Evolutionary conservation across 1,139 yeast species (phyloP), one percentile per base, ranked within the genome.

Genomic region (Blastobotrys buckinghamii): DNA sequence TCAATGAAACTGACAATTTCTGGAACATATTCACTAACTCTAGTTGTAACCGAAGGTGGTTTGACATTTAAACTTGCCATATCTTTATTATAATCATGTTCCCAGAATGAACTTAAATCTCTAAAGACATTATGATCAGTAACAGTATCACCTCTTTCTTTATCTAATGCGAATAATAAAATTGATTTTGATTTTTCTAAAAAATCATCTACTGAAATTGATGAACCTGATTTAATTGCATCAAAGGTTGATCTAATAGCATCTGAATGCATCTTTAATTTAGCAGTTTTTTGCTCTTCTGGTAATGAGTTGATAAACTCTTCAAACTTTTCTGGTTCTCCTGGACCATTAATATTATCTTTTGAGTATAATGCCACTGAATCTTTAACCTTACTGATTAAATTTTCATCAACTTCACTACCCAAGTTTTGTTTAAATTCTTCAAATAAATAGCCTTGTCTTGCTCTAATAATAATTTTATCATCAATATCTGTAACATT

Each of bases 401-500:
- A 70, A 2, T 69, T 74, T 0, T 58, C 57, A n/a, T 69, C 59
- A 4, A 80, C 60, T n/a, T 36, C 13, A 13, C 32, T 2, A 10
- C 44, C 45, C 6, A 6, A 59, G 54, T 0, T 60, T n/a, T 54
- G 52, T 16, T 60, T 48, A 57, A 78, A 78, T 54, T 82, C 71
- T 42, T 84, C 84, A 62, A 84, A 90, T 42, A 92, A 71, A 64
- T 84, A 82, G 59, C 79, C 82, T 63, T 92, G 97, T 65, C 99
- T 82, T 7, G 97, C 97, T 50, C 96, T 84, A 40, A 92, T 72
- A 60, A 92, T 92, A 68, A 92, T 92, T 70, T 92, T 92, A 67
- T 92, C 99, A 66, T 92, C 99, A 53, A 92, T 89, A 67, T 92
- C 98, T 17, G 99, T 92, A 52, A 92, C 97, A 62, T 92, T 92